Evolutionary conservation across 2,329 filamentous ascomycete genomes (phyloP).

Genomic region (Chaetomiaceae sp.): DNA sequence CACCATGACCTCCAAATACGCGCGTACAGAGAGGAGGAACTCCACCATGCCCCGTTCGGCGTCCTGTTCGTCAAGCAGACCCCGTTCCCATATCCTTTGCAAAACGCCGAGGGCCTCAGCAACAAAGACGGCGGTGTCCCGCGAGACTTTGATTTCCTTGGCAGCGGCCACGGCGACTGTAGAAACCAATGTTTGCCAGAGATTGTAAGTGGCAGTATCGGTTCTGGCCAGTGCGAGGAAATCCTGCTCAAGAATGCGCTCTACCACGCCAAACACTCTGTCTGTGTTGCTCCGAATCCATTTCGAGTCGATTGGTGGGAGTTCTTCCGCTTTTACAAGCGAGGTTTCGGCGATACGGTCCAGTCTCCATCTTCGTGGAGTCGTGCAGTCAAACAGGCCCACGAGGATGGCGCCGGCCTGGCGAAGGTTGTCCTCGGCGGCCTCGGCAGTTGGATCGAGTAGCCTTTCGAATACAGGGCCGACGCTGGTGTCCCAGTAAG

Average conservation of each 20-base stretch:
- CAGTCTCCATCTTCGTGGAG: conserved; percentile 64
- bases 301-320: conserved; percentile 78
- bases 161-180: conserved; percentile 63
- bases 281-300: conserved; percentile 74
- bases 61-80: conserved; percentile 42
- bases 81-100: conserved; percentile 60
- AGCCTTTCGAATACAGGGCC: conserved; percentile 57
- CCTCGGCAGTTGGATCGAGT: conserved; percentile 38
- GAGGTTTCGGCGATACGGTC: conserved; percentile 61
- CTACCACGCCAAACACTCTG: conserved; percentile 59
- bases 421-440: conserved; percentile 43
- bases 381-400: conserved; percentile 61
- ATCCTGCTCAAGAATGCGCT: conserved; percentile 55
- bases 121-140: conserved; percentile 76
- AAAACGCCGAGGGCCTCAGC: conserved; percentile 66
- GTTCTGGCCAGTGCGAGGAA: conserved; percentile 59
- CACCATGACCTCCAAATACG: conserved; percentile 46
- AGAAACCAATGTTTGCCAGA: conserved; percentile 59
- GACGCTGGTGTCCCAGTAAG: conserved; percentile 74
- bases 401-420: conserved; percentile 66
- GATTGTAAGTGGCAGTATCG: conserved; percentile 46
- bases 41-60: conserved; percentile 42
- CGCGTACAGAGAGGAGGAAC: conserved; percentile 51
- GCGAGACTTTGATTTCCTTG: conserved; percentile 86
- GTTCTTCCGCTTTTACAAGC: conserved; percentile 61